Base-by-base conservation (phyloP, 2,329 filamentous ascomycete genomes). In the Cladosporium cucumerinum region DNA sequence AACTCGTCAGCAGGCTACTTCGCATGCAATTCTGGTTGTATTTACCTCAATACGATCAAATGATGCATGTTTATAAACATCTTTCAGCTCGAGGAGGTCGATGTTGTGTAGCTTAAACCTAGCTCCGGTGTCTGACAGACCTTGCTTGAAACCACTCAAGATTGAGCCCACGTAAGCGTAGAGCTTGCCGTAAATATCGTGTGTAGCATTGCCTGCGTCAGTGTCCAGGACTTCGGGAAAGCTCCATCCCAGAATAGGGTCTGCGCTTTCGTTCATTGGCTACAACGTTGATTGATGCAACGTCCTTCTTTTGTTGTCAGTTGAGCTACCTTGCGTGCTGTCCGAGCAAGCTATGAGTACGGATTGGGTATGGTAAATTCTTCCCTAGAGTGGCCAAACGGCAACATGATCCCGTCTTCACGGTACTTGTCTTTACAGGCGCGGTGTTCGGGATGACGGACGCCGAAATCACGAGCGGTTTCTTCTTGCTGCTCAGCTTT, bases 31-130 rank as follows among this genome's bases (percentile, higher is more conserved):
- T 5, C 1, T 1, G 4, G 34, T 6, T 4, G 4, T 7, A 8
- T 68, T 55, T 70, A 80, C 78, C 71, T 81, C 79, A 39, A 81
- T 78, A 5, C 79, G 73, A 63, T 74, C 75, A 66, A 78, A 79
- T 26, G 48, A 58, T 1, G 11, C 66, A 54, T 39, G 70, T 26
- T 23, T 4, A 34, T 26, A 61, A 28, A 55, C 18, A 7, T 57
- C 32, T 10, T 8, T 1, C 7, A 54, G 51, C 0, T 18, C 8
- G 14, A 11, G 4, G 26, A 26, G 12, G 16, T 54, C 51, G 12
- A 54, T 30, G 28, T 30, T 54, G 51, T 28, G 18, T 18, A 54
- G 25, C 25, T 54, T 10, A 18, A 54, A 30, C 14, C 8, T 7
- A 14, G 46, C 46, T 49, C 46, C 46, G 21, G 21, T 49, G 4